Percentiles rank a stretch among this genome's conserved stretches.
Conservation (phyloP, 345 rosid genomes). For the Acer yangbiense region DNA sequence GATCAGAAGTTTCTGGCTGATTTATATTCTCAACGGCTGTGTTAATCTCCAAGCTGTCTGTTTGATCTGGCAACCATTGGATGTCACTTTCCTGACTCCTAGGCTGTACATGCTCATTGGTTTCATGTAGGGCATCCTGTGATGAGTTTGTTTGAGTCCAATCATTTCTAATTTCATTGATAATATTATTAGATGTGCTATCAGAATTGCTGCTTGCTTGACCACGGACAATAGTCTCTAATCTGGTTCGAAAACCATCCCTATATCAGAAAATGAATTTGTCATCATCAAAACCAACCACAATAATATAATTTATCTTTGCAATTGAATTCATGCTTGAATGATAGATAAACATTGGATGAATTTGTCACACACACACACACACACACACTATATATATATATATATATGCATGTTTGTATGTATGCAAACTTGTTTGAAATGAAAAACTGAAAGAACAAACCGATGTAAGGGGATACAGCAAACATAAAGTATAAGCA, state of each 20-base stretch:
- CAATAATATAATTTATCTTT: background rate
- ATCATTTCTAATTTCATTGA: conserved; percentile 47
- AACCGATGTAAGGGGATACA: no score
- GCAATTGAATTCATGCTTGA: no score
- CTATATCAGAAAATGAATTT: conserved; percentile 39
- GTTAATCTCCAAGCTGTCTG: conserved; percentile 40
- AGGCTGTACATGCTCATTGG: conserved; percentile 44
- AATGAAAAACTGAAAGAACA: background rate
- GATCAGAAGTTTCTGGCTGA: conserved; percentile 57
- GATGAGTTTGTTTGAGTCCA: conserved; percentile 38
- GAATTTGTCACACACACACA: no score
- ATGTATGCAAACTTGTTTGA: background rate
- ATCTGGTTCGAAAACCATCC: conserved; percentile 85
- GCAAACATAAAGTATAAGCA: background rate
- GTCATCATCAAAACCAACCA: background rate
- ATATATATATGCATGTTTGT: no score
- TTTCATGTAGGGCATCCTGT: conserved; percentile 45
- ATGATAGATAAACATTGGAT: no score
- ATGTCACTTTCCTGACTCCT: conserved; percentile 43
- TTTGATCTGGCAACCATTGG: conserved; percentile 48
- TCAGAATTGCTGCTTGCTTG: conserved; percentile 65
- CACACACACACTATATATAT: no score
- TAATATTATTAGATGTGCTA: conserved; percentile 38
- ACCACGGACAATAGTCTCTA: conserved; percentile 68
- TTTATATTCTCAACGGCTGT: conserved; percentile 38